Conservation (phyloP, 2,329 filamentous ascomycete genomes). For the Chrysoporthe austroafricana region DNA sequence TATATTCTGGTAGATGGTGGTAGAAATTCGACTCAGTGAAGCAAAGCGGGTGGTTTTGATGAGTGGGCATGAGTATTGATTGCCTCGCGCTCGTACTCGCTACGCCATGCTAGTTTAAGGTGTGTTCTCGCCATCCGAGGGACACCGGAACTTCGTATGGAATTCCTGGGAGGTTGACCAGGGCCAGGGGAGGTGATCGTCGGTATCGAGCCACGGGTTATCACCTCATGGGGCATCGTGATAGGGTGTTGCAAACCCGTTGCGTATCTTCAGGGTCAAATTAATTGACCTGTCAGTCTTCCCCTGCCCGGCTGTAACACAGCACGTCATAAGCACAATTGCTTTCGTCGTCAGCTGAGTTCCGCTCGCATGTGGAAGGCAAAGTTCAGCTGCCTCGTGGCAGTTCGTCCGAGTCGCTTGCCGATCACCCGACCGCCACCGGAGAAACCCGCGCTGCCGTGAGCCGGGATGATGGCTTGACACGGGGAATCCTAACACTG, state of each 20-base stretch:
- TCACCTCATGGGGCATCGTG: neutral
- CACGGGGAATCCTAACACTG: neutral
- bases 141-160: neutral
- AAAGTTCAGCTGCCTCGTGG: neutral
- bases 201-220: neutral
- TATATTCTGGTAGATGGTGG: neutral
- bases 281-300: too few species aligned
- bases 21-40: neutral
- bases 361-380: neutral
- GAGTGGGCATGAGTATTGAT: neutral
- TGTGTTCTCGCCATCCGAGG: neutral
- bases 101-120: neutral
- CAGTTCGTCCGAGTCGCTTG: neutral
- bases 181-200: neutral
- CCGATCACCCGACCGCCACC: neutral
- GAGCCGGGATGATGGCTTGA: neutral
- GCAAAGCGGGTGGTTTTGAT: neutral
- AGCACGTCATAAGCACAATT: neutral
- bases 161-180: neutral
- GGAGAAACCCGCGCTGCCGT: neutral
- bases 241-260: slow-evolving; percentile 3
- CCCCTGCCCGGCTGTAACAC: neutral
- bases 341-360: neutral
- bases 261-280: too few species aligned
- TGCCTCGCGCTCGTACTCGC: neutral